Percentiles rank a stretch among this genome's conserved stretches.
phyloP scores from a whole-genome alignment of 495 filamentous ascomycete species.

The Tetracladium marchalianum region DNA sequence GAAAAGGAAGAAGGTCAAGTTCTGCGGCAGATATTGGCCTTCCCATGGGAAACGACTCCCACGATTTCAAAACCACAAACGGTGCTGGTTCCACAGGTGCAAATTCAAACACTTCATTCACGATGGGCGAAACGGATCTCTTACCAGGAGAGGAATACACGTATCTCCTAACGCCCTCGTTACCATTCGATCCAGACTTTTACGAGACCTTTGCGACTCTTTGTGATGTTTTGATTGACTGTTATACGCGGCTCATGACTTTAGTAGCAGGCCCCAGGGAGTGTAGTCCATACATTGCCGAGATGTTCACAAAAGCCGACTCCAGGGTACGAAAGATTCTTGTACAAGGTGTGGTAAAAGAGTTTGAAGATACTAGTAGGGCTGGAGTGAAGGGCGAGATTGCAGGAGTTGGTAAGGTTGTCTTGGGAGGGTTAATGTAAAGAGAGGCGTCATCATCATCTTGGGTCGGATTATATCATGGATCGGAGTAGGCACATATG shows the following conservation, averaged over 20 bases:
- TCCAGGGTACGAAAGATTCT: slow-evolving; percentile 76
- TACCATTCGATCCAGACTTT: slow-evolving; percentile 96
- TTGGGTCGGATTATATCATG: slow-evolving; percentile 1
- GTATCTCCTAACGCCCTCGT: slow-evolving; percentile 77
- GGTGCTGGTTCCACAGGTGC: slow-evolving; percentile 27
- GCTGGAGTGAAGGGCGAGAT: slow-evolving; percentile 68
- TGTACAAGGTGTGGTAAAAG: slow-evolving; percentile 70
- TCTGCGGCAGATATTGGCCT: slow-evolving; percentile 52
- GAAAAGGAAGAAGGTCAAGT: slow-evolving; percentile 64
- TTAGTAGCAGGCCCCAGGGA: slow-evolving; percentile 57
- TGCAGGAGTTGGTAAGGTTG: slow-evolving; percentile 73
- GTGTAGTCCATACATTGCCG: slow-evolving; percentile 53
- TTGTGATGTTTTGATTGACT: slow-evolving; percentile 91
- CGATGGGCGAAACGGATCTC: slow-evolving; percentile 33
- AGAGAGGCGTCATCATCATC: neutral
- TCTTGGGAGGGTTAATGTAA: slow-evolving; percentile 82
- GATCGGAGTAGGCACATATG: neutral
- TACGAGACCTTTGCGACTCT: slow-evolving; percentile 95
- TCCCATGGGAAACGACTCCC: slow-evolving; percentile 42
- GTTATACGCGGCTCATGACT: slow-evolving; percentile 66
- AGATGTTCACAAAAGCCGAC: slow-evolving; percentile 87
- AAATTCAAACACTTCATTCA: slow-evolving; percentile 10
- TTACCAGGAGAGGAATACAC: slow-evolving; percentile 72
- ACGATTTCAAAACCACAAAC: slow-evolving; percentile 31
- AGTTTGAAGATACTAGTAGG: slow-evolving; percentile 85